Percentiles rank a stretch among this genome's conserved stretches.
phyloP scores from a whole-genome alignment of 805 yeast genomes.

The Lachancea dasiensis region DNA sequence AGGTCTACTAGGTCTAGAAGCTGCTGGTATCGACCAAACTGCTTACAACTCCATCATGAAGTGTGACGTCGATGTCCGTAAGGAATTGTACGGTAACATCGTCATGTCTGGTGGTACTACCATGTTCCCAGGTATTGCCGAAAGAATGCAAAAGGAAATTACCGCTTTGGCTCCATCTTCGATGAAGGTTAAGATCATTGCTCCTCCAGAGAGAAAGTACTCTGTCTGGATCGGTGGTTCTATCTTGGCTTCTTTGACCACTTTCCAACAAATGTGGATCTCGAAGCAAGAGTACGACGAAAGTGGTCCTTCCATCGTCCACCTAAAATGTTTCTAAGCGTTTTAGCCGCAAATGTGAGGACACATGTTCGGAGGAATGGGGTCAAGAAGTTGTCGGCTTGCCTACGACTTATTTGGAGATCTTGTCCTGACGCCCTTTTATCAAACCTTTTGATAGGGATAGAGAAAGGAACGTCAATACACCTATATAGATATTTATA shows the following conservation, averaged over 20 bases:
- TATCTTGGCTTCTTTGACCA: constrained; percentile 94
- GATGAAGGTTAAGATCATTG: constrained; percentile 98
- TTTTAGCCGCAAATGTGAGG: neutral
- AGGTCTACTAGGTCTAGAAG: constrained; percentile 81
- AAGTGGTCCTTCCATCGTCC: constrained; percentile 98
- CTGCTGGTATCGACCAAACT: constrained; percentile 99
- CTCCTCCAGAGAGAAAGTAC: constrained; percentile 99
- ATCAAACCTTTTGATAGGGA: constrained; percentile 8
- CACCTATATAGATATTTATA: constrained; percentile 6
- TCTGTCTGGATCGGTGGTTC: constrained; percentile 99
- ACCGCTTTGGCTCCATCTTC: constrained; percentile 99
- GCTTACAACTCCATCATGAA: constrained; percentile 70
- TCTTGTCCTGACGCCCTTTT: constrained; percentile 7
- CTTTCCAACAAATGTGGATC: constrained; percentile 99
- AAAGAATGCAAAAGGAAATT: constrained; percentile 99
- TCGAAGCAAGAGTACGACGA: constrained; percentile 99
- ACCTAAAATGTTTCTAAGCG: constrained; percentile 44
- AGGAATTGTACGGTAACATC: constrained; percentile 97
- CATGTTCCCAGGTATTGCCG: constrained; percentile 99
- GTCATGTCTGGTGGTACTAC: constrained; percentile 99
- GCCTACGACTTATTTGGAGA: neutral
- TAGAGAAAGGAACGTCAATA: constrained; percentile 7
- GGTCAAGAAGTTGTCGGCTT: neutral
- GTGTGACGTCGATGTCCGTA: constrained; percentile 99
- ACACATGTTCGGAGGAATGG: constrained; percentile 6